Base-by-base conservation (phyloP, 192 early-diverging fungal genomes). In the Thamnidium elegans region DNA sequence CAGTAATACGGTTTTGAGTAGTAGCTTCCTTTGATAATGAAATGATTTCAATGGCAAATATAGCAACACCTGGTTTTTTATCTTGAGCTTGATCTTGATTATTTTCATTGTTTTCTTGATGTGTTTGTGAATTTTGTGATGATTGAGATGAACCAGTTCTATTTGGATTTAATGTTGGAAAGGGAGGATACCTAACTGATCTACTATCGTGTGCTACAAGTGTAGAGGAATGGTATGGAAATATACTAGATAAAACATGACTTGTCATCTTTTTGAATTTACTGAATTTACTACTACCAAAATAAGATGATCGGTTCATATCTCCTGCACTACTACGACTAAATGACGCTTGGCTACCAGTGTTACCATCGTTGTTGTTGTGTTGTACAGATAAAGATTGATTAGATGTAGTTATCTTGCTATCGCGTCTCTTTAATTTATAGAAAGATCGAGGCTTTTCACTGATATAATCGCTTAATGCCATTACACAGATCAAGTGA, bases 41-140 rank as follows among this genome's bases (percentile, higher is more conserved):
- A 42, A 68, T 30, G 0, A 64, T 67, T 34, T 73, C 71, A 50
- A 73, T 48, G 11, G 62, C 48, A 53, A 73, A 73, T n/a, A 65
- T 53, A 10, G 66, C 61, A 17, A 62, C 39, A 26, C 71, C 66
- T 43, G 56, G 53, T 34, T 63, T 65, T 0, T 42, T 50, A 3
- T 42, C 20, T 4, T 47, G 26, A 26, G 1, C 26, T 11, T 17
- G 6, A 20, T 34, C 23, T 1, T 14, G 7, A 32, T 55, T 34
- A 23, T n/a, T 9, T 50, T 23, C n/a, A 50, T n/a, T n/a, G 26
- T 26, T 26, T 26, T 26, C 26, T 26, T 26, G 26, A 17, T 17
- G 4, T 34, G 60, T 30, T 14, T 15, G 1, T 39, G 55, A 34
- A 2, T 43, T 21, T n/a, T 58, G 36, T 21, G 21, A 44, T n/a